phyloP scores from a whole-genome alignment of 495 filamentous ascomycete species.

The Neurospora sp. region DNA sequence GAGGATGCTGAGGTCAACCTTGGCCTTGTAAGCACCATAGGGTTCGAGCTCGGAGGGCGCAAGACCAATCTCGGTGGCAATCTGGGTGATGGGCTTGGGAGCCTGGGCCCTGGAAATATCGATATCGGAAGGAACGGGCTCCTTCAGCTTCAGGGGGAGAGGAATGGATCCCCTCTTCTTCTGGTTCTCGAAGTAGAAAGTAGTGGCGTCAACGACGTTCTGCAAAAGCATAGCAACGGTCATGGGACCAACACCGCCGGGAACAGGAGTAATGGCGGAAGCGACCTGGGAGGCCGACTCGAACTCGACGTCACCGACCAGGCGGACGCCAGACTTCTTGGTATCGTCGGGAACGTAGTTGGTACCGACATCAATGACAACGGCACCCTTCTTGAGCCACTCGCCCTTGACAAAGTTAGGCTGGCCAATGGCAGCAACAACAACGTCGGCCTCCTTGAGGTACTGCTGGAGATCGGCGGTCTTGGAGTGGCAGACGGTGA shows the following conservation, averaged over 20 bases:
- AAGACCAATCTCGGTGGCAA: conserved; percentile 85
- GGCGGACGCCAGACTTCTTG: conserved; percentile 82
- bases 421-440: conserved; percentile 86
- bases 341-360: conserved; percentile 93
- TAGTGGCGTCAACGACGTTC: conserved; percentile 82
- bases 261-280: conserved; percentile 93
- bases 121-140: conserved; percentile 86
- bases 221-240: conserved; percentile 94
- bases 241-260: conserved; percentile 96
- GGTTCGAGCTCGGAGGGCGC: conserved; percentile 78
- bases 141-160: conserved; percentile 62
- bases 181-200: conserved; percentile 69
- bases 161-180: conserved; percentile 67
- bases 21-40: conserved; percentile 90
- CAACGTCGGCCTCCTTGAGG: conserved; percentile 76
- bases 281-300: conserved; percentile 78
- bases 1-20: conserved; percentile 73
- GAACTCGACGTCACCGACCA: conserved; percentile 95
- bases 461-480: conserved; percentile 61
- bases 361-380: conserved; percentile 96
- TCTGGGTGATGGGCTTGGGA: conserved; percentile 74
- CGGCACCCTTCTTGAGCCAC: conserved; percentile 85
- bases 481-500: conserved; percentile 89
- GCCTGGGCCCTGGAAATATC: conserved; percentile 80
- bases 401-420: conserved; percentile 84